Conservation (phyloP, 441 rosid species). For the Melastoma candidum region DNA sequence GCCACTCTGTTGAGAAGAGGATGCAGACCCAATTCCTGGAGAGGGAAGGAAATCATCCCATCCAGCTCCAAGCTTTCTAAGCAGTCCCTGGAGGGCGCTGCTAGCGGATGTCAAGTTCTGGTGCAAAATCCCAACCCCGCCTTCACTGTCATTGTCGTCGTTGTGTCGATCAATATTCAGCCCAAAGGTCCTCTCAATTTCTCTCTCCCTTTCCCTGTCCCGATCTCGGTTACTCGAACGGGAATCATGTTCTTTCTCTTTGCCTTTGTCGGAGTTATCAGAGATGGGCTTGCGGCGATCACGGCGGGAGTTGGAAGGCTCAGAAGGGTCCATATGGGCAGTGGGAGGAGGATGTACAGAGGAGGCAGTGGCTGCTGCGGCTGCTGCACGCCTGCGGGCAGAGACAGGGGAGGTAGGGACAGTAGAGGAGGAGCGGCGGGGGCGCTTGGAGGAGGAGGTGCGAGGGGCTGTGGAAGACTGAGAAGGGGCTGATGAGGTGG, state of each 20-base stretch:
- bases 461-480: constrained; percentile 41
- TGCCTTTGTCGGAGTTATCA: constrained; percentile 64
- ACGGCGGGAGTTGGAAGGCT: constrained; percentile 65
- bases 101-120: constrained; percentile 92
- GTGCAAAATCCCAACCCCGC: constrained; percentile 61
- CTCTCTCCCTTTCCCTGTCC: constrained; percentile 18
- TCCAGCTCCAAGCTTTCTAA: constrained; percentile 95
- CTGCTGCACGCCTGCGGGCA: not conserved
- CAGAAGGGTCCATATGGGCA: constrained; percentile 58
- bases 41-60: constrained; percentile 88
- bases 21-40: constrained; percentile 62
- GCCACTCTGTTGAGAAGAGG: constrained; percentile 76
- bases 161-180: constrained; percentile 47
- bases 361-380: constrained; percentile 18
- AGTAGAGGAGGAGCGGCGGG: constrained; percentile 28
- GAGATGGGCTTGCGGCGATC: constrained; percentile 35
- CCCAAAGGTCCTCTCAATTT: constrained; percentile 33
- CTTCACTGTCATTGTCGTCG: constrained; percentile 76
- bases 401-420: not conserved
- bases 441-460: constrained; percentile 64
- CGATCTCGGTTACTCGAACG: constrained; percentile 25
- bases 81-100: constrained; percentile 86
- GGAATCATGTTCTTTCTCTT: constrained; percentile 87
- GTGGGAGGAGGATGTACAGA: constrained; percentile 20
- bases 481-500: constrained; percentile 96